Evolutionary conservation across 108 stramenopile species (phyloP).

Genomic region (Skeletonema tropicum): DNA sequence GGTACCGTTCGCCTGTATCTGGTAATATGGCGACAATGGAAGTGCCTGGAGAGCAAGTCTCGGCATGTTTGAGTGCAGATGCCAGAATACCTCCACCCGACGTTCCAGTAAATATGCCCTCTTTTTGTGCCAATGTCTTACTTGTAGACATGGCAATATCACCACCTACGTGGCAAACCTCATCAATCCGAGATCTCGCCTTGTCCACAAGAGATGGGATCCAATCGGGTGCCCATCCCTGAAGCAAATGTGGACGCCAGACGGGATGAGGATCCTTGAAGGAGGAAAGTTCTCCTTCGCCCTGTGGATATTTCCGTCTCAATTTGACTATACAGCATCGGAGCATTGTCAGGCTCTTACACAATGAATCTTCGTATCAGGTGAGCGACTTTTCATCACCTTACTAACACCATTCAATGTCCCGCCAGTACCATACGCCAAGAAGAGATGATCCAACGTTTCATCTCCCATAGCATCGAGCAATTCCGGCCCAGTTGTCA

Average conservation of each 20-base stretch:
- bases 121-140: constrained; percentile 59
- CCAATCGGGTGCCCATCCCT: constrained; percentile 73
- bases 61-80: constrained; percentile 62
- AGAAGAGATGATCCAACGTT: constrained; percentile 35
- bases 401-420: constrained; percentile 42
- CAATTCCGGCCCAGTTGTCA: constrained; percentile 83
- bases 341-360: constrained; percentile 42
- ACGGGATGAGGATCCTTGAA: constrained; percentile 45
- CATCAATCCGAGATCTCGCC: constrained; percentile 34
- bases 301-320: constrained; percentile 28
- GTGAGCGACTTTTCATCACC: constrained; percentile 12
- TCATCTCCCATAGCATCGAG: constrained; percentile 42
- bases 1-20: constrained; percentile 74
- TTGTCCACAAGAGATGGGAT: constrained; percentile 58
- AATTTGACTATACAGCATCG: constrained; percentile 30
- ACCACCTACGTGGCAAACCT: constrained; percentile 32
- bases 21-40: constrained; percentile 61
- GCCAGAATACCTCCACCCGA: constrained; percentile 61
- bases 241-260: constrained; percentile 29
- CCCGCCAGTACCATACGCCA: constrained; percentile 44
- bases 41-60: constrained; percentile 48
- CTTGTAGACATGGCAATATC: constrained; percentile 50
- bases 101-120: constrained; percentile 72
- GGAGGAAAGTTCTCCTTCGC: constrained; percentile 16
- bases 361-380: constrained; percentile 36